Conservation (phyloP, 106 monocot species). For the Acorus gramineus region DNA sequence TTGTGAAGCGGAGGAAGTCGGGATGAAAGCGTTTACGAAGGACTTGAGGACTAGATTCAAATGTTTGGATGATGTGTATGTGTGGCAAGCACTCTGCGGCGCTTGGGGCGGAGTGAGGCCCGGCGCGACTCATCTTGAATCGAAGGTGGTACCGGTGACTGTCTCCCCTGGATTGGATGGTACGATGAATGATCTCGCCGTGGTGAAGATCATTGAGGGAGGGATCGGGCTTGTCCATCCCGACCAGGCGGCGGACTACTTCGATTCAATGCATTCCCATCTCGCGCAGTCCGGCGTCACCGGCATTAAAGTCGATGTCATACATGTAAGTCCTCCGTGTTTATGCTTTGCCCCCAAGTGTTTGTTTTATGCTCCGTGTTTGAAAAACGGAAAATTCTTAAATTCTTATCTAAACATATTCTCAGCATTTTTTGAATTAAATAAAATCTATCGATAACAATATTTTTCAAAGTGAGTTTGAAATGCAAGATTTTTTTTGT, state of each 20-base stretch:
- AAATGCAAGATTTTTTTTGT: no score
- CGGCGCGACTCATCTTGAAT: slow-evolving; percentile 20
- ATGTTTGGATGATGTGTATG: slow-evolving; percentile 41
- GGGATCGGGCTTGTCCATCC: slow-evolving; percentile 39
- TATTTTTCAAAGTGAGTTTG: no score
- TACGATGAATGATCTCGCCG: slow-evolving; percentile 47
- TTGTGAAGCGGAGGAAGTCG: neutral
- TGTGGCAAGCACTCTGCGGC: slow-evolving; percentile 51
- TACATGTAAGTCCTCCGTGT: slow-evolving; percentile 24
- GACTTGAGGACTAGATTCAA: slow-evolving; percentile 32
- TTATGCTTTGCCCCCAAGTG: no score
- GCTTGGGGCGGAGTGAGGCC: slow-evolving; percentile 50
- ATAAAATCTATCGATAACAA: no score
- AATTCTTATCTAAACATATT: no score
- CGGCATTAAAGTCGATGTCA: slow-evolving; percentile 48
- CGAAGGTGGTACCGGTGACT: slow-evolving; percentile 17
- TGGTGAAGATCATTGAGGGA: slow-evolving; percentile 34
- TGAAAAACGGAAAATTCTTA: no score
- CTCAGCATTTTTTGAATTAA: no score
- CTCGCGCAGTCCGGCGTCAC: slow-evolving; percentile 36
- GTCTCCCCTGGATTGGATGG: slow-evolving; percentile 30
- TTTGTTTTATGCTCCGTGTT: no score
- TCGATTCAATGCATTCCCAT: slow-evolving; percentile 41
- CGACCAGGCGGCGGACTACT: slow-evolving; percentile 31
- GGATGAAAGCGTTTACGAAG: slow-evolving; percentile 29